These are phyloP conservation scores for Reticulascus tulasneorum DNA, from an alignment of 2,329 filamentous ascomycete species.

Conservation along the genomic window DNA sequence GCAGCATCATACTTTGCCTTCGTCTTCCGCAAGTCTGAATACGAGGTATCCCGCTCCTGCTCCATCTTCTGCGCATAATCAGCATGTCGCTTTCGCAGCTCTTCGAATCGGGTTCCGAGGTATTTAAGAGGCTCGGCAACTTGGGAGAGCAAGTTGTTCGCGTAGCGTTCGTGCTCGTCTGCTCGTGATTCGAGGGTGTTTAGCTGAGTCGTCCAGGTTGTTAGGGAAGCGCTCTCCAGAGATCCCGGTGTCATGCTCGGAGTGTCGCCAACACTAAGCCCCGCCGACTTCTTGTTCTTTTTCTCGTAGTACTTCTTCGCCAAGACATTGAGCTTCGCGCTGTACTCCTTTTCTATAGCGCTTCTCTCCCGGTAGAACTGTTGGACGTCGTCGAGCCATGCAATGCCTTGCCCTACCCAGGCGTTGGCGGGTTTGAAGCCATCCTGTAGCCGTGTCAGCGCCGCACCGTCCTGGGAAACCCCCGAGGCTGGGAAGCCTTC, in stretches of 20 bases:
- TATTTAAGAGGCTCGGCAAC: constrained; percentile 84
- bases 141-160: constrained; percentile 70
- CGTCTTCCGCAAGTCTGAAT: constrained; percentile 79
- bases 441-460: constrained; percentile 56
- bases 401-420: constrained; percentile 86
- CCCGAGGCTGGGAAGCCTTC: constrained; percentile 15
- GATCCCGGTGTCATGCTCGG: constrained; percentile 92
- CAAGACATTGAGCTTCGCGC: constrained; percentile 76
- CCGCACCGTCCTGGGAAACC: too few species aligned
- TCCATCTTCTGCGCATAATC: constrained; percentile 88
- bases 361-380: constrained; percentile 95
- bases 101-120: constrained; percentile 73
- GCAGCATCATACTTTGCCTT: constrained; percentile 90
- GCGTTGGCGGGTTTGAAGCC: constrained; percentile 91
- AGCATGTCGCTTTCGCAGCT: constrained; percentile 83
- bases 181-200: constrained; percentile 85
- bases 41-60: constrained; percentile 80
- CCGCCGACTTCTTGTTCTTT: constrained; percentile 85
- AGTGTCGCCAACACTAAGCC: constrained; percentile 87
- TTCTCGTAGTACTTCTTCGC: constrained; percentile 98
- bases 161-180: constrained; percentile 82
- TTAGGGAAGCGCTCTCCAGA: constrained; percentile 91
- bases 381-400: constrained; percentile 95
- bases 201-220: constrained; percentile 93
- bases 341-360: constrained; percentile 94